Conservation (phyloP, 2,329 filamentous ascomycete genomes). For the Fusarium citri region DNA sequence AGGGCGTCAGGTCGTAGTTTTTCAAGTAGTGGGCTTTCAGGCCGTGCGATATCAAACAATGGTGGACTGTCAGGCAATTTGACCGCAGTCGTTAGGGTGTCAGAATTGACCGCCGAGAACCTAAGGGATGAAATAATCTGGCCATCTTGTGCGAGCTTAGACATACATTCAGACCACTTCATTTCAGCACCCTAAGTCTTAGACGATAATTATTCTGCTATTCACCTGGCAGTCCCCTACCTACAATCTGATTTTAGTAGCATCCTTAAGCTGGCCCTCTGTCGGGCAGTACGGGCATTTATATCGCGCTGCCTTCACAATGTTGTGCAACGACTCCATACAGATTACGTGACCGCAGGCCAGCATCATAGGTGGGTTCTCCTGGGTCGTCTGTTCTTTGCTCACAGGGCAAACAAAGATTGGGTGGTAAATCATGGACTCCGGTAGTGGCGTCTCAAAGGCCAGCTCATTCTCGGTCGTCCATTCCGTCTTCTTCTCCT, state of each 20-base stretch:
- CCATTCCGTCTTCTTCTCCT: slow-evolving; percentile 93
- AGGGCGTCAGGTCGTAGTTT: too few species aligned
- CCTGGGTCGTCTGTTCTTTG: slow-evolving; percentile 94
- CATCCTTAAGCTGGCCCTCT: slow-evolving; percentile 83
- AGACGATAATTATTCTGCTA: not conserved
- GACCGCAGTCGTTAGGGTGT: not conserved
- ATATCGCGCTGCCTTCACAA: slow-evolving; percentile 83
- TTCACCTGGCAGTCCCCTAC: not conserved
- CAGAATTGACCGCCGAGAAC: not conserved
- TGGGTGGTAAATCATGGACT: slow-evolving; percentile 82
- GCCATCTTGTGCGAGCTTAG: not conserved
- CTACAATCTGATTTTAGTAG: slow-evolving; percentile 76
- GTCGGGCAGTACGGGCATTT: slow-evolving; percentile 97
- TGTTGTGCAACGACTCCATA: slow-evolving; percentile 80
- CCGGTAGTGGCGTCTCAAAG: slow-evolving; percentile 74
- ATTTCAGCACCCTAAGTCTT: not conserved
- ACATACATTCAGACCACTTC: not conserved
- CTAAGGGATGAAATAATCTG: not conserved
- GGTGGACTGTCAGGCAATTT: not conserved
- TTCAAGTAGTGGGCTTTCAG: too few species aligned
- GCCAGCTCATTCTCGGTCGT: slow-evolving; percentile 91
- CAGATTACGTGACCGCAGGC: slow-evolving; percentile 96
- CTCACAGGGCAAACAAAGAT: slow-evolving; percentile 98
- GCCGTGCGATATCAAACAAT: not conserved
- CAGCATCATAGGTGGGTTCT: slow-evolving; percentile 96